Conservation (phyloP, 345 rosid species). For the Salix dunnii region DNA sequence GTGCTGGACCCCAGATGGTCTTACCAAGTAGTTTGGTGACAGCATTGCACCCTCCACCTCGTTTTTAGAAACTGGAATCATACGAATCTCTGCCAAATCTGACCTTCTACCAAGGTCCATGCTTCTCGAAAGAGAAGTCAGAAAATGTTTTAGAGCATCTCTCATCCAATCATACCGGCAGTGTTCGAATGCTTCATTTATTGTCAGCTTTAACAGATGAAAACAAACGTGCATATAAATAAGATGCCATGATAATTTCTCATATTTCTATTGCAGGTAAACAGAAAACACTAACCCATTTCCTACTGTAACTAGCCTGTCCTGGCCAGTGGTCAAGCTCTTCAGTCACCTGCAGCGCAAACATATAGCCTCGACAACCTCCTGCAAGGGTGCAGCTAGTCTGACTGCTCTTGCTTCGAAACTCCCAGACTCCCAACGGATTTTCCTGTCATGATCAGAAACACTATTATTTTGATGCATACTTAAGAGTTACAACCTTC, state of each 20-base stretch:
- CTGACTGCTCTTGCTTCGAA: conserved; percentile 59
- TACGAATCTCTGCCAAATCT: neutral
- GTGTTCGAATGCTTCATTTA: conserved; percentile 50
- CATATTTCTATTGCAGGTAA: neutral
- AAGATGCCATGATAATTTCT: neutral
- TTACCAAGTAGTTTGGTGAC: conserved; percentile 20
- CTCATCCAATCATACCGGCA: conserved; percentile 93
- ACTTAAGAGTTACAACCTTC: neutral
- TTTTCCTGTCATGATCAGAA: conserved; percentile 37
- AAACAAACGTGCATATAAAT: neutral
- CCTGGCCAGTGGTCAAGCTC: conserved; percentile 88
- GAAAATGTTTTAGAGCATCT: conserved; percentile 51
- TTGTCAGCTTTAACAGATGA: conserved; percentile 37
- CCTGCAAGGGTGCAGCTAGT: conserved; percentile 39
- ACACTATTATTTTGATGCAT: neutral
- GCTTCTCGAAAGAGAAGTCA: conserved; percentile 27
- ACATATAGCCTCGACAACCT: conserved; percentile 74
- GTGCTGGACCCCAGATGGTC: conserved; percentile 17
- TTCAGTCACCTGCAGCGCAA: conserved; percentile 67
- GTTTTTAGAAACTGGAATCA: conserved; percentile 5
- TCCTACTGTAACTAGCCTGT: conserved; percentile 46
- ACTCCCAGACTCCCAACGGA: conserved; percentile 69
- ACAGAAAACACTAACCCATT: conserved; percentile 48
- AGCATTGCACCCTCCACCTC: conserved; percentile 13
- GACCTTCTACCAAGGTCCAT: neutral